Evolutionary conservation across 371 early-diverging fungal species (phyloP), one percentile per base, ranked within the genome.

Genomic region (Apophysomyces variabilis): DNA sequence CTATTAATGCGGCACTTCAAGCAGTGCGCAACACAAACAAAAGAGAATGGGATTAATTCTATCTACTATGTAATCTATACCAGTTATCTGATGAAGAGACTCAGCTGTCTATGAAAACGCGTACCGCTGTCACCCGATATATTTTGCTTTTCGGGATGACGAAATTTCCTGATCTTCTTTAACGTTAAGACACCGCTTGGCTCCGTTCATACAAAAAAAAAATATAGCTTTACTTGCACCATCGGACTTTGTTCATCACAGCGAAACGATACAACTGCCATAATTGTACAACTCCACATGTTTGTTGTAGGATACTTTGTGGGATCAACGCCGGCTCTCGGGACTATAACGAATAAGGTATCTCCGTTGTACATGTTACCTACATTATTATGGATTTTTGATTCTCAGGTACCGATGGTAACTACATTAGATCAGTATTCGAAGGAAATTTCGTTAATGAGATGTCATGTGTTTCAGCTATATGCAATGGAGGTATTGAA

Each of bases 231-330:
- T 26, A 26, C 3, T 26, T 26, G 3, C 32, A 3, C 21, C n/a
- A 50, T 50, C 54, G 54, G 54, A 50, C 54, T 50, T 21, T 50
- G 21, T 26, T 9, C 35, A 50, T 1, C 4, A 45, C 21, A 8
- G 54, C 21, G 54, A 50, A n/a, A 50, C 54, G 21, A 21, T 7
- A 50, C 41, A 50, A 21, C 21, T 21, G 21, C 54, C 54, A 50
- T 50, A 50, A 50, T 50, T 9, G 54, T 21, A 50, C 54, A n/a
- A 26, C 54, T 50, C 54, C 54, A 50, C 54, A 50, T 50, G 54
- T 26, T 26, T 16, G 21, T 9, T 47, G 54, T 18, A 50, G 5
- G 54, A 50, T 21, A 35, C 21, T 50, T 1, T 50, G 32, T 26
- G 6, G 54, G 5, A 9, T 7, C 16, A n/a, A n/a, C 21, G 21